These are phyloP conservation scores for Protostelium mycophagum DNA, from an alignment of 78 protist species.

Conservation along the genomic window DNA sequence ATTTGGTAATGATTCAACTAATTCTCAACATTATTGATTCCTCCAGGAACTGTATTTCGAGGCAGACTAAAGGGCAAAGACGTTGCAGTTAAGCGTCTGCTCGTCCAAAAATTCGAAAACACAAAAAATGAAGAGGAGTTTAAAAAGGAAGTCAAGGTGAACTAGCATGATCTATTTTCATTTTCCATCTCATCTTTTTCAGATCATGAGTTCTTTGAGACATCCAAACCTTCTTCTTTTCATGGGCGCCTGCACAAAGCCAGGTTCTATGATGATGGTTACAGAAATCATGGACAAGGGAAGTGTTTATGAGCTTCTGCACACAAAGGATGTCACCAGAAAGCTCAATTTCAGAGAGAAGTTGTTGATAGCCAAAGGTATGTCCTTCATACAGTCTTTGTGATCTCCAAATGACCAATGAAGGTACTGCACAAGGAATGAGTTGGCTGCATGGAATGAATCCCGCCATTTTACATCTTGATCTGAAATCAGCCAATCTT, in stretches of 20 bases:
- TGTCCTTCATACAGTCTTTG: neutral
- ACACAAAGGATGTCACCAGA: conserved; percentile 17
- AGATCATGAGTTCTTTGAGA: conserved; percentile 42
- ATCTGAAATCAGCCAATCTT: conserved; percentile 59
- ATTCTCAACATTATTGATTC: neutral
- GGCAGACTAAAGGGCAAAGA: neutral
- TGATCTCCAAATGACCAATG: neutral
- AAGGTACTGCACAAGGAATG: conserved; percentile 51
- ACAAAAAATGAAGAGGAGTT: neutral
- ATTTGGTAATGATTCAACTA: neutral
- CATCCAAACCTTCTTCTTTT: conserved; percentile 42
- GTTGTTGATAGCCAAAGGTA: neutral
- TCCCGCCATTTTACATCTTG: conserved; percentile 60
- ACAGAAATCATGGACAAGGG: conserved; percentile 67
- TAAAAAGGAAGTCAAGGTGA: neutral
- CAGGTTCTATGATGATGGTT: conserved; percentile 39
- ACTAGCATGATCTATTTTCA: conserved; percentile 4
- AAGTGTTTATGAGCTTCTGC: conserved; percentile 33
- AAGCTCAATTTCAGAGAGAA: neutral
- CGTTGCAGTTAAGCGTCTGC: neutral
- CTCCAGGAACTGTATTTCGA: neutral
- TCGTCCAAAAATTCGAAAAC: neutral
- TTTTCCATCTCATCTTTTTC: no score
- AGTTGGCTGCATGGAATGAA: conserved; percentile 45
- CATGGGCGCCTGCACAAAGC: conserved; percentile 59